phyloP scores from a whole-genome alignment of 768 basidiomycete species.

The Pseudohyphozyma bogoriensis region DNA sequence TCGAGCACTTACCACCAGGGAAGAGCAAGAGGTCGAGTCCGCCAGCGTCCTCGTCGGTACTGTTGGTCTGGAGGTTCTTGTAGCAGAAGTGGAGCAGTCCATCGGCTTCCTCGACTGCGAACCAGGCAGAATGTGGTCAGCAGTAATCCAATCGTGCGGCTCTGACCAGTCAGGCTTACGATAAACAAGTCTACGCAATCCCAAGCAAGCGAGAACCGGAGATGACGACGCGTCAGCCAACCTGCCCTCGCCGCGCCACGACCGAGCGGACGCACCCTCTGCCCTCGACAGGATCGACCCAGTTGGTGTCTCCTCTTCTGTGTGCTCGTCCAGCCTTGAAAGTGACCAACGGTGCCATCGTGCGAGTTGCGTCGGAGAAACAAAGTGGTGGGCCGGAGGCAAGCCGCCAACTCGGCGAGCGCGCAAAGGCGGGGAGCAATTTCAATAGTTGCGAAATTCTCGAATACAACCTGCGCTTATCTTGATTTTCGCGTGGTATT shows the following conservation, averaged over 20 bases:
- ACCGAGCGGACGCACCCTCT: constrained; percentile 18
- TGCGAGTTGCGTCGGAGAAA: too few species aligned
- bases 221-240: constrained; percentile 2
- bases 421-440: too few species aligned
- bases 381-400: too few species aligned
- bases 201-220: background rate
- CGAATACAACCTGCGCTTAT: too few species aligned
- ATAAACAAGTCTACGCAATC: background rate
- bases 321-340: constrained; percentile 23
- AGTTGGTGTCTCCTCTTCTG: constrained; percentile 23
- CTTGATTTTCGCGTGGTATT: too few species aligned
- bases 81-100: constrained; percentile 30
- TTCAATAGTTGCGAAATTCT: too few species aligned
- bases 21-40: background rate
- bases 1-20: background rate
- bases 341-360: constrained; percentile 16
- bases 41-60: constrained; percentile 6
- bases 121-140: constrained; percentile 7
- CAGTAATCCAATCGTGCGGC: background rate
- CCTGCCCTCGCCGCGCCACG: background rate
- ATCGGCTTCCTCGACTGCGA: constrained; percentile 30
- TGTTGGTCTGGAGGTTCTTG: constrained; percentile 10
- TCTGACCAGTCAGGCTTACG: background rate
- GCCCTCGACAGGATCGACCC: constrained; percentile 20
- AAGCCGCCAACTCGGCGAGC: too few species aligned